phyloP scores from a whole-genome alignment of 768 basidiomycete species.

The Termitomyces sp. region DNA sequence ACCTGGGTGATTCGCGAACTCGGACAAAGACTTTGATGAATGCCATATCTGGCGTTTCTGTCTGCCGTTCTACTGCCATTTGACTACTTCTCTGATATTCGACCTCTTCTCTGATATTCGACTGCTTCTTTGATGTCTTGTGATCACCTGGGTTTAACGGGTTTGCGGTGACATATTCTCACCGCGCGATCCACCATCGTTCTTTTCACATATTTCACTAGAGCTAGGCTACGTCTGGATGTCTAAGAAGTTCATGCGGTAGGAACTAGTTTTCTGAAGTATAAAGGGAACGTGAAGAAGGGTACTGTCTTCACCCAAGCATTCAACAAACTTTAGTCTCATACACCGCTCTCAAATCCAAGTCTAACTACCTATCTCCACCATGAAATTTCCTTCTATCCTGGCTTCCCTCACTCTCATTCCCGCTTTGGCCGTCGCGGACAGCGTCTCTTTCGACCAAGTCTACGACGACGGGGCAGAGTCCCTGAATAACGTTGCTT shows the following conservation, averaged over 20 bases:
- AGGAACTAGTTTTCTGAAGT: neutral
- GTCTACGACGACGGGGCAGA: slow-evolving; percentile 31
- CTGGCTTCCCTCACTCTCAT: slow-evolving; percentile 12
- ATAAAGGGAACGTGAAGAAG: neutral
- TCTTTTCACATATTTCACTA: neutral
- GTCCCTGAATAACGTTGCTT: slow-evolving; percentile 34
- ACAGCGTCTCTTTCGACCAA: slow-evolving; percentile 27
- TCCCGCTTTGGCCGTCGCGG: neutral
- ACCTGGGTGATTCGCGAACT: too few species aligned
- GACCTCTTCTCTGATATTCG: neutral
- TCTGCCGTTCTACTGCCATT: neutral
- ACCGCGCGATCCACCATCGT: neutral
- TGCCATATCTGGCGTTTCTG: neutral
- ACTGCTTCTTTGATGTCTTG: neutral
- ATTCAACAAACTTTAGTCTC: neutral
- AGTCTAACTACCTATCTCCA: neutral
- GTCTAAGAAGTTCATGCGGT: neutral
- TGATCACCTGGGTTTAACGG: neutral
- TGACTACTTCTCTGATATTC: neutral
- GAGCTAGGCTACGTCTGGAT: neutral
- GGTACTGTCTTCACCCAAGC: neutral
- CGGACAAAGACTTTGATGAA: neutral
- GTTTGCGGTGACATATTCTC: neutral
- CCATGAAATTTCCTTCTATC: slow-evolving; percentile 13
- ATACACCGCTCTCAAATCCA: neutral